Evolutionary conservation across 2,329 filamentous ascomycete genomes (phyloP).

Genomic region (Colletotrichum sp.): DNA sequence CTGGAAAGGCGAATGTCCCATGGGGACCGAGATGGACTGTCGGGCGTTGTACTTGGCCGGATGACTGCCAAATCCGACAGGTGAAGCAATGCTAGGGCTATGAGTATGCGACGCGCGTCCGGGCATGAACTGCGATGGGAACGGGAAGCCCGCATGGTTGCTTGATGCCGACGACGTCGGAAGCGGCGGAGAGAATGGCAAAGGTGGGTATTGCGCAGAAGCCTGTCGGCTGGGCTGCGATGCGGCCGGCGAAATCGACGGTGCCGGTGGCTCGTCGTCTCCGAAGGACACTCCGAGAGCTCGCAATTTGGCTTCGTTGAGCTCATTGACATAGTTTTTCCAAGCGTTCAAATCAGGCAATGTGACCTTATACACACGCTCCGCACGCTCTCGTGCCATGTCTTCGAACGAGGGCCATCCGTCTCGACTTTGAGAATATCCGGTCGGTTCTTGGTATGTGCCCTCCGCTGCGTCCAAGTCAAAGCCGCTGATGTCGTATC

Average conservation of each 20-base stretch:
- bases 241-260: constrained; percentile 70
- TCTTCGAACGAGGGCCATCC: constrained; percentile 71
- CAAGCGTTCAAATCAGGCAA: constrained; percentile 74
- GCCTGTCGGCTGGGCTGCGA: constrained; percentile 69
- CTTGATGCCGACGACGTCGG: constrained; percentile 80
- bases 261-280: constrained; percentile 70
- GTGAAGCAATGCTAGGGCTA: constrained; percentile 74
- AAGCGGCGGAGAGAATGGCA: constrained; percentile 84
- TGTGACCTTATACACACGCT: constrained; percentile 62
- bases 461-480: constrained; percentile 52
- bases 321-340: constrained; percentile 79
- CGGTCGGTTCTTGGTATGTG: constrained; percentile 35
- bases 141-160: constrained; percentile 65
- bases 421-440: constrained; percentile 65
- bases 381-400: constrained; percentile 57
- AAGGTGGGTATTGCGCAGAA: constrained; percentile 75
- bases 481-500: constrained; percentile 73
- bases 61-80: constrained; percentile 69
- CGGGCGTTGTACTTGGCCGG: constrained; percentile 68
- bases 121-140: constrained; percentile 64
- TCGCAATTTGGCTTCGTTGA: constrained; percentile 90
- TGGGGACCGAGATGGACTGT: constrained; percentile 73
- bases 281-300: constrained; percentile 87
- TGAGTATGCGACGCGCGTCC: constrained; percentile 62
- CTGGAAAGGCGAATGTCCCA: constrained; percentile 70